Percentiles rank a stretch among this genome's conserved stretches.
These are phyloP conservation scores for Micractinium conductrix DNA, from an alignment of 139 green algal genomes.

Conservation along the genomic window DNA sequence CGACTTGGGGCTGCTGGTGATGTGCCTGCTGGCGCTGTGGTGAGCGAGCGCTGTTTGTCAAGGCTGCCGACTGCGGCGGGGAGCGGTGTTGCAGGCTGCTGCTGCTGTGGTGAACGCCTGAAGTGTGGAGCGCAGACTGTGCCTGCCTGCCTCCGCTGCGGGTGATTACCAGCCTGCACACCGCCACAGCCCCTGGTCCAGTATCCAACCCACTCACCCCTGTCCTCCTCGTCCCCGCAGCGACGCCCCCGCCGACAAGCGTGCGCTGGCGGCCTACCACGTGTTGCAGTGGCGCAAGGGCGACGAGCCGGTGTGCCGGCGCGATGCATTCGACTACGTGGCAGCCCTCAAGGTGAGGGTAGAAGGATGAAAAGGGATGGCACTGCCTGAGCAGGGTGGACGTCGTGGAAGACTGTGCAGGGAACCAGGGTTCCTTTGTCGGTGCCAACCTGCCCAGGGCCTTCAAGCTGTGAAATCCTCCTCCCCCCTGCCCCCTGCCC, in stretches of 20 bases:
- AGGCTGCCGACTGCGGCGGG: background rate
- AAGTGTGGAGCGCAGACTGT: too few species aligned
- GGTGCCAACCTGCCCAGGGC: too few species aligned
- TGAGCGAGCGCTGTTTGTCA: background rate
- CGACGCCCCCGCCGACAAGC: constrained; percentile 20
- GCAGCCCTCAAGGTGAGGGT: constrained; percentile 32
- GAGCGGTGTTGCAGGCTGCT: background rate
- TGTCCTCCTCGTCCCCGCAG: background rate
- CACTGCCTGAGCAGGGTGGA: background rate
- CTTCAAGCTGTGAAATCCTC: too few species aligned
- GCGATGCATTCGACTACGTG: constrained; percentile 35
- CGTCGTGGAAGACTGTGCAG: background rate
- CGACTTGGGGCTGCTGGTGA: constrained; percentile 58
- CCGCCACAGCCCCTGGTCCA: background rate
- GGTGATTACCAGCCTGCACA: background rate
- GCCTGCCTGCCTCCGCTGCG: background rate
- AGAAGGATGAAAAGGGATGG: background rate
- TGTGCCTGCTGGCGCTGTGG: constrained; percentile 48
- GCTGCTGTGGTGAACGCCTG: background rate
- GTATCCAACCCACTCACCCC: background rate
- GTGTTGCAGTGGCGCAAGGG: constrained; percentile 41
- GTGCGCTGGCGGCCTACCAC: constrained; percentile 18
- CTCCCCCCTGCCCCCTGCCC: background rate
- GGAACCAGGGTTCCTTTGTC: too few species aligned
- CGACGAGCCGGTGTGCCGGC: constrained; percentile 56